Percentiles rank a stretch among this genome's conserved stretches.
Conservation (phyloP, 2,329 filamentous ascomycete species). For the Nemania abortiva region DNA sequence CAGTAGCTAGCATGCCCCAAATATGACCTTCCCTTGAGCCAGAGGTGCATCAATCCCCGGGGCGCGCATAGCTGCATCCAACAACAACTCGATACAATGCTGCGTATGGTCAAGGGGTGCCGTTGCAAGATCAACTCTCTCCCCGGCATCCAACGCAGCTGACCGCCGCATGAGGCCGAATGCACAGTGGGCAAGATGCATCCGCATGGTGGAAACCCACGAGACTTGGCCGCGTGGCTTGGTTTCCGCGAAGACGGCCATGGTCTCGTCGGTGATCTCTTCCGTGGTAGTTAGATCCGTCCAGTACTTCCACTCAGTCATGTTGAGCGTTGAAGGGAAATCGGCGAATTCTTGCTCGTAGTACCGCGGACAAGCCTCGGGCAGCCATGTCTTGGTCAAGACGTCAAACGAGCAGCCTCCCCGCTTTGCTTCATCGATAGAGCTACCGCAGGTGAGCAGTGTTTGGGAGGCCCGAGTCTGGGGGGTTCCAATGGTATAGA, state of each 20-base stretch:
- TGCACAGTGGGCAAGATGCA: conserved; percentile 34
- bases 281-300: conserved; percentile 10
- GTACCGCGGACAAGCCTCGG: conserved; percentile 14
- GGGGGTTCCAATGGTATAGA: too few relatives aligned
- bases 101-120: conserved; percentile 22
- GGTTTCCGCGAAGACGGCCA: conserved; percentile 24
- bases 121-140: conserved; percentile 24
- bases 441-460: conserved; percentile 27
- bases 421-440: conserved; percentile 20
- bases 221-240: conserved; percentile 1
- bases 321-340: conserved; percentile 15
- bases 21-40: conserved; percentile 23
- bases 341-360: conserved; percentile 31
- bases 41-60: conserved; percentile 25
- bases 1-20: conserved; percentile 30
- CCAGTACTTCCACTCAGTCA: conserved; percentile 33
- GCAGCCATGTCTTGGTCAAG: conserved; percentile 35
- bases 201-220: conserved; percentile 27
- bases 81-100: conserved; percentile 26
- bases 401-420: conserved; percentile 32
- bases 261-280: conserved; percentile 33
- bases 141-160: conserved; percentile 19
- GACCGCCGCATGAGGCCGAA: conserved; percentile 29
- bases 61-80: conserved; percentile 27
- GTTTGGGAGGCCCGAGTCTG: too few relatives aligned